phyloP scores from a whole-genome alignment of 331 rosid species.

The Erythrophleum ivorense region DNA sequence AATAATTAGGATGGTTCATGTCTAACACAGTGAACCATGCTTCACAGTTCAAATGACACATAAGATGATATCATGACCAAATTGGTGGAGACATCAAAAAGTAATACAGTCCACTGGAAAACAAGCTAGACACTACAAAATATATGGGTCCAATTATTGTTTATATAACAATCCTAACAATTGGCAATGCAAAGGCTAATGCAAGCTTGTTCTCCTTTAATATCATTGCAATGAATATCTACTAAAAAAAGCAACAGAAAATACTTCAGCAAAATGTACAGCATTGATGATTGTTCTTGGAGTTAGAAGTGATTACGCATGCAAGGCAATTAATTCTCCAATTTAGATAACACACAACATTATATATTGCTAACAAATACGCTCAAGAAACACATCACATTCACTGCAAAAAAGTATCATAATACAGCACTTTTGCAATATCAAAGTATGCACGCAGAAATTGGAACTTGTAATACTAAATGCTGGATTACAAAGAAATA shows the following conservation, averaged over 20 bases:
- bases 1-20: conserved; percentile 34
- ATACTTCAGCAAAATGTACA: conserved; percentile 22
- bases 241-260: conserved; percentile 27
- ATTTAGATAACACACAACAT: conserved; percentile 14
- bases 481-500: conserved; percentile 26
- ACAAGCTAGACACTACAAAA: conserved; percentile 22
- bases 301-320: conserved; percentile 31
- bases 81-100: conserved; percentile 31
- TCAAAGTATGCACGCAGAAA: conserved; percentile 18
- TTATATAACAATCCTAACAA: conserved; percentile 22
- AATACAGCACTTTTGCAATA: conserved; percentile 4
- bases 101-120: conserved; percentile 21
- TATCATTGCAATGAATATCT: conserved; percentile 34
- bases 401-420: conserved; percentile 25
- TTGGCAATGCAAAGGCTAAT: conserved; percentile 26
- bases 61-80: conserved; percentile 30
- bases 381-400: conserved; percentile 32
- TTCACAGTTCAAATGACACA: conserved; percentile 35
- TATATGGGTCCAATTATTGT: conserved; percentile 16
- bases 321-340: conserved; percentile 24
- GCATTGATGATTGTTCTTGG: conserved; percentile 8
- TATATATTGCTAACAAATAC: conserved; percentile 16
- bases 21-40: conserved; percentile 30
- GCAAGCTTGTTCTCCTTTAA: neutral
- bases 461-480: neutral